A percentile compares a stretch with the other conserved stretches of the same genome.
phyloP scores from a whole-genome alignment of 345 rosid species.

The Citrus trifoliata region DNA sequence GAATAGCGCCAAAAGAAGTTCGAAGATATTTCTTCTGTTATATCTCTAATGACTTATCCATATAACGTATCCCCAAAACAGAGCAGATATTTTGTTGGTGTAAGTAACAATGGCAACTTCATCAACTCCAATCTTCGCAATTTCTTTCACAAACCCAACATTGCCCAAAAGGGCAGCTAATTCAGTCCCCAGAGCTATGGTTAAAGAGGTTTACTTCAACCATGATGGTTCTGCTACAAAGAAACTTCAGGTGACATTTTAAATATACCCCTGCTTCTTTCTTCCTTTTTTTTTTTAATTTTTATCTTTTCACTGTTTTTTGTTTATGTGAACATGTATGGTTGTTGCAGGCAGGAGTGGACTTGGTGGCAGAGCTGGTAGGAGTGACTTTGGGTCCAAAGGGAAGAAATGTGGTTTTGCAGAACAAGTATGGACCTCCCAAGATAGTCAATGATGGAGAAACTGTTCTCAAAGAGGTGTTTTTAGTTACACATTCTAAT shows the following conservation, averaged over 20 bases:
- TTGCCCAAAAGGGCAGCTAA: constrained; percentile 20
- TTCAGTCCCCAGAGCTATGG: constrained; percentile 48
- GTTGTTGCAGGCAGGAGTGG: constrained; percentile 67
- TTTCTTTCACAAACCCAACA: constrained; percentile 35
- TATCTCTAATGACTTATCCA: background rate
- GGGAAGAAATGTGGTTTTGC: constrained; percentile 90
- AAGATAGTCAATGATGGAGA: constrained; percentile 96
- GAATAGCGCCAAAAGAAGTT: constrained; percentile 21
- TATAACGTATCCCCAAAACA: background rate
- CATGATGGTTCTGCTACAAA: constrained; percentile 77
- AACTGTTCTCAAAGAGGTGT: constrained; percentile 86
- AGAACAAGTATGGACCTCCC: constrained; percentile 92
- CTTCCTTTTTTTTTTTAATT: background rate
- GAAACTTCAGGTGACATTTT: constrained; percentile 65
- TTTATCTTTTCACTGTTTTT: background rate
- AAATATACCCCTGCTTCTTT: background rate
- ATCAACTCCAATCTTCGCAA: constrained; percentile 50
- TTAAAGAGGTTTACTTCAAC: constrained; percentile 83
- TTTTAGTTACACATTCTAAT: background rate
- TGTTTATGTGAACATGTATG: background rate
- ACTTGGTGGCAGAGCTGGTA: constrained; percentile 75
- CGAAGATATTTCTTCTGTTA: constrained; percentile 2
- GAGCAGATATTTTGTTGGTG: background rate
- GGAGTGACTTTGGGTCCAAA: constrained; percentile 97
- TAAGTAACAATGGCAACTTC: constrained; percentile 48